Base-by-base conservation (phyloP, 2,329 filamentous ascomycete species). In the Colletotrichum incanum region DNA sequence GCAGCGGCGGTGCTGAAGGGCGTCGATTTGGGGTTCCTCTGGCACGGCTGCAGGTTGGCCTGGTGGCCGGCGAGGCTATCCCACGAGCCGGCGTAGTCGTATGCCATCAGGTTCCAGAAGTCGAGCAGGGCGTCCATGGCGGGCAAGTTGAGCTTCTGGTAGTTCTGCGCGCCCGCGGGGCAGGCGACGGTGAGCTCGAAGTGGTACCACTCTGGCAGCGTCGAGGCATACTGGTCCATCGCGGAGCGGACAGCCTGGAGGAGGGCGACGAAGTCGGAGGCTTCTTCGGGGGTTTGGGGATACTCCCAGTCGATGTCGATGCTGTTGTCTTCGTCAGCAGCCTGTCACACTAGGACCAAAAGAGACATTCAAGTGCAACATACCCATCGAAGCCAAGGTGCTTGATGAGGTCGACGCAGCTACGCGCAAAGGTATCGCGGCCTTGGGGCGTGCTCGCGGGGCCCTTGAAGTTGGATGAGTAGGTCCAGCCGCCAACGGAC, bases 401-500 rank as follows among this genome's bases (percentile, higher is more conserved):
- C 80, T 93, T 92, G 76, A 98, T 86, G 45, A 98, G 84, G 28
- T 91, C 87, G 1, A 97, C 92, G 43, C 93, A 92, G 37, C 89
- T 90, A 62, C 88, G 85, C 11, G 94, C 95, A 82, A 98, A 98
- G 1, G 80, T 87, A 39, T 86, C 85, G 9, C 95, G 89, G 11
- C 94, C 94, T 31, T 88, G 82, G 0, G 90, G 86, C 0, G 93
- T 94, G 52, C 93, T 93, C 1, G 93, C 92, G 0, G 94, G 93
- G 37, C 83, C 84, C n/a, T 89, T 88, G 82, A 98, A 97, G 84
- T 97, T 96, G 80, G 89, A 85, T 74, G 92, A 94, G 81, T 97
- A 98, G 0, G 95, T 97, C 95, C 95, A 98, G 62, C 96, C 96
- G 73, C 95, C 95, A 73, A 98, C 94, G 65, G 93, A 95, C 5